phyloP scores from a whole-genome alignment of 495 filamentous ascomycete species.

The Neurospora sp. region DNA sequence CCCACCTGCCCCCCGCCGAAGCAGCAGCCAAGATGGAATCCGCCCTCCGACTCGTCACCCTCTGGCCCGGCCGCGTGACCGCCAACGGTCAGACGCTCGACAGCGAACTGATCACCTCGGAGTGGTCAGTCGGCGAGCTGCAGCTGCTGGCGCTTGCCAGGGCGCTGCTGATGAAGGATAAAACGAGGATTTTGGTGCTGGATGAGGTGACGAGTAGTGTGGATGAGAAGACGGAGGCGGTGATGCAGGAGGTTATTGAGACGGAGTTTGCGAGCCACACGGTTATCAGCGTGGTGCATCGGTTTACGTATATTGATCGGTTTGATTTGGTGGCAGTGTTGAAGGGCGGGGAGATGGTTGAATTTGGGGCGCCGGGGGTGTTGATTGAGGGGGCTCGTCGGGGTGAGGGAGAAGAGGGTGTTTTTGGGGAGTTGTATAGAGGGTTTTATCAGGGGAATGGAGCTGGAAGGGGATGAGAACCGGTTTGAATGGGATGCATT shows the following conservation, averaged over 20 bases:
- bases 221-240: conserved; percentile 28
- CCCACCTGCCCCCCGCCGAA: conserved; percentile 5
- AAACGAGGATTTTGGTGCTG: conserved; percentile 13
- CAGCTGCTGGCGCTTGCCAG: conserved; percentile 55
- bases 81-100: conserved; percentile 20
- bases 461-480: background rate
- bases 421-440: background rate
- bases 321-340: conserved; percentile 33
- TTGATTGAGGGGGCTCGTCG: background rate
- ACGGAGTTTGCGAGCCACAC: conserved; percentile 31
- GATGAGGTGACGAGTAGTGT: conserved; percentile 29
- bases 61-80: conserved; percentile 1
- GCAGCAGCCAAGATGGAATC: background rate
- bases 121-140: conserved; percentile 47
- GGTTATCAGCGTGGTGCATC: conserved; percentile 34
- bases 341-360: conserved; percentile 25
- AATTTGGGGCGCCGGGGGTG: conserved; percentile 24
- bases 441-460: background rate
- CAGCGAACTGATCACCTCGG: conserved; percentile 35
- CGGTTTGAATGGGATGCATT: background rate
- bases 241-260: conserved; percentile 30
- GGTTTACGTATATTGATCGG: conserved; percentile 29
- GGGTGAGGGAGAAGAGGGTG: background rate
- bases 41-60: background rate
- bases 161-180: conserved; percentile 36